These are phyloP conservation scores for Penicillium hordei DNA, from an alignment of 2,329 filamentous ascomycete species.

Conservation along the genomic window DNA sequence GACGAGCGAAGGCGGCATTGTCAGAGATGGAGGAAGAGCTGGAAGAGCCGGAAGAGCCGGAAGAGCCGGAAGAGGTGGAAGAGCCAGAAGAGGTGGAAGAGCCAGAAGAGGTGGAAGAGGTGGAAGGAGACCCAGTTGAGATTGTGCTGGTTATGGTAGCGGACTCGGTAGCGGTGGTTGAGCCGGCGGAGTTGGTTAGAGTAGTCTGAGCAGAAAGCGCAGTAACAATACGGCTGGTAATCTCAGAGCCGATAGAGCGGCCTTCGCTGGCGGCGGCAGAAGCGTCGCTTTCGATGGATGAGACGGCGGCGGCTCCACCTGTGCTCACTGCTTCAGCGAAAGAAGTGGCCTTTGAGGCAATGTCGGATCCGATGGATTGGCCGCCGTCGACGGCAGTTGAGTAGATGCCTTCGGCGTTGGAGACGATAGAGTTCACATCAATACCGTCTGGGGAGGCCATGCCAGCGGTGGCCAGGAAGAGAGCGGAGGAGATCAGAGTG, in stretches of 20 bases:
- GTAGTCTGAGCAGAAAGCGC: conserved; percentile 18
- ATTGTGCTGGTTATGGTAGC: conserved; percentile 14
- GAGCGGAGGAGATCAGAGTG: conserved; percentile 25
- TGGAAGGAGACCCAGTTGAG: conserved; percentile 8
- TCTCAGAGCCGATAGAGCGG: conserved; percentile 15
- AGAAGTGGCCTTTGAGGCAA: conserved; percentile 11
- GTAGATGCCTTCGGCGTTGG: neutral
- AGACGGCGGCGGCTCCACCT: conserved; percentile 18
- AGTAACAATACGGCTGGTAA: conserved; percentile 14
- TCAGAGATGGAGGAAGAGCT: conserved; percentile 12
- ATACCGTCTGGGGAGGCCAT: conserved; percentile 19
- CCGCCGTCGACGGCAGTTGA: conserved; percentile 6
- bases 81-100: conserved; percentile 8
- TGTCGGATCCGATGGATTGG: conserved; percentile 14
- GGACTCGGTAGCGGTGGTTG: conserved; percentile 17
- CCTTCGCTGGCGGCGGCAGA: conserved; percentile 19
- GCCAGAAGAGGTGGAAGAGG: conserved; percentile 5
- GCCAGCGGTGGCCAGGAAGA: conserved; percentile 26
- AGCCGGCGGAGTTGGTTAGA: conserved; percentile 20
- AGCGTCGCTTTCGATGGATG: conserved; percentile 17
- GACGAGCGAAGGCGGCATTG: conserved; percentile 23
- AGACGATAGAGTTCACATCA: conserved; percentile 21
- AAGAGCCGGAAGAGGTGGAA: conserved; percentile 5
- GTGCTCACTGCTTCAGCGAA: conserved; percentile 10
- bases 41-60: conserved; percentile 9